phyloP scores from a whole-genome alignment of 805 yeast genomes.

The Pachysolen tannophilus region DNA sequence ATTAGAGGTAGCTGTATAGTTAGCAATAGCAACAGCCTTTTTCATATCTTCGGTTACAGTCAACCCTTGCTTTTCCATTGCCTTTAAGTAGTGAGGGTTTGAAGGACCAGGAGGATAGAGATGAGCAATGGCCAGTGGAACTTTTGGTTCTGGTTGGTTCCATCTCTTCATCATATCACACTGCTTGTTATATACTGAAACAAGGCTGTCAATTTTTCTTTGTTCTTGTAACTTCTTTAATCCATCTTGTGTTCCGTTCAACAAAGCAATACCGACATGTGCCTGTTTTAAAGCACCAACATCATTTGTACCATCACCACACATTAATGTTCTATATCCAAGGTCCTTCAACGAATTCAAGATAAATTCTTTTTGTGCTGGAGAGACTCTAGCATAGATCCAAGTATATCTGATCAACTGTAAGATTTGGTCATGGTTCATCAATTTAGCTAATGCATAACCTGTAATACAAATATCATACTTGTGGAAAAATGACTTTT shows the following conservation, averaged over 20 bases:
- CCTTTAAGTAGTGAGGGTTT: constrained; percentile 82
- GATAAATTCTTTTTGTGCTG: constrained; percentile 89
- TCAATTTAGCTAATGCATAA: constrained; percentile 65
- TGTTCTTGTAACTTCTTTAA: constrained; percentile 82
- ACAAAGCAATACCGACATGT: constrained; percentile 94
- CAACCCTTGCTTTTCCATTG: constrained; percentile 80
- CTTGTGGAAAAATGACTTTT: constrained; percentile 45
- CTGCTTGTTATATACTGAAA: constrained; percentile 77
- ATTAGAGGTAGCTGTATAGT: constrained; percentile 29
- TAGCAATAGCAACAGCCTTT: constrained; percentile 48
- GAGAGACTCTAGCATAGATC: constrained; percentile 98
- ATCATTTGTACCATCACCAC: constrained; percentile 99
- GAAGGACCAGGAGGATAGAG: constrained; percentile 91
- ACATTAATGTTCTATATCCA: constrained; percentile 94
- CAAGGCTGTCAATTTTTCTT: constrained; percentile 55
- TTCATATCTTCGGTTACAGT: constrained; percentile 68
- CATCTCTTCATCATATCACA: constrained; percentile 70
- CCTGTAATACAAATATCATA: constrained; percentile 93
- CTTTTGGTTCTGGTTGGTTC: constrained; percentile 78
- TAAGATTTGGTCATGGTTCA: constrained; percentile 59
- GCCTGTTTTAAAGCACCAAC: constrained; percentile 99
- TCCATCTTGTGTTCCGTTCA: constrained; percentile 94
- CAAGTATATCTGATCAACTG: constrained; percentile 81
- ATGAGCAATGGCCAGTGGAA: constrained; percentile 85
- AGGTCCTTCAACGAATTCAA: constrained; percentile 74